Conservation (phyloP, 2,329 filamentous ascomycete species). For the Ascosphaera aggregata region DNA sequence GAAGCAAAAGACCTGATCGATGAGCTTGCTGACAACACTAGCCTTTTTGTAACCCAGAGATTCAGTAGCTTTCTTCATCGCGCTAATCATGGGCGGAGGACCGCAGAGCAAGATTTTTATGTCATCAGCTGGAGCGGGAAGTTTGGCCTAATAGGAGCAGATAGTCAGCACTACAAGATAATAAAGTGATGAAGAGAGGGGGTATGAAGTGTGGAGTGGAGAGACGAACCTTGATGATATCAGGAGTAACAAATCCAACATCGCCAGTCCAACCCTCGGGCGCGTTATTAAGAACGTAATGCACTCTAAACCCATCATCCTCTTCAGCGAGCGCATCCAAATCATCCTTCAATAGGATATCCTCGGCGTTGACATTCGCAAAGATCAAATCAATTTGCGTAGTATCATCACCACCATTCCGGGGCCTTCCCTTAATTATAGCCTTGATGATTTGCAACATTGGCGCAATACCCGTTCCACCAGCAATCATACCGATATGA, state of each 20-base stretch:
- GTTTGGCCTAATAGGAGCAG: constrained; percentile 16
- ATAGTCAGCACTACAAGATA: constrained; percentile 8
- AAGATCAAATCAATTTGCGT: constrained; percentile 92
- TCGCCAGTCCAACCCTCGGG: constrained; percentile 79
- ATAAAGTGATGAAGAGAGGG: neutral
- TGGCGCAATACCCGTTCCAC: constrained; percentile 91
- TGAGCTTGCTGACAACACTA: constrained; percentile 84
- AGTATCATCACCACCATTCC: constrained; percentile 44
- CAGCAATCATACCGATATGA: constrained; percentile 94
- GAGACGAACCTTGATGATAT: constrained; percentile 65
- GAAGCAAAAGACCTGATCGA: constrained; percentile 96
- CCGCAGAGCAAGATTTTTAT: constrained; percentile 91
- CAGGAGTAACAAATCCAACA: constrained; percentile 80
- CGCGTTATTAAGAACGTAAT: constrained; percentile 94
- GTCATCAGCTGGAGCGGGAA: constrained; percentile 63
- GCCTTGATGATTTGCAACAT: constrained; percentile 95
- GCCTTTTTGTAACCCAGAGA: constrained; percentile 80
- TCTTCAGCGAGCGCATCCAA: constrained; percentile 55
- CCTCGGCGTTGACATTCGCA: constrained; percentile 80
- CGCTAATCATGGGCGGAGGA: constrained; percentile 87
- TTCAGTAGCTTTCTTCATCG: constrained; percentile 90
- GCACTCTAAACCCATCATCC: constrained; percentile 61
- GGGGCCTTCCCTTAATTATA: constrained; percentile 52
- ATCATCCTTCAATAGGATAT: constrained; percentile 85
- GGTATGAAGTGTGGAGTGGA: no score